Evolutionary conservation across 108 stramenopile species (phyloP), one percentile per base, ranked within the genome.

Genomic region (Asterionellopsis glacialis): DNA sequence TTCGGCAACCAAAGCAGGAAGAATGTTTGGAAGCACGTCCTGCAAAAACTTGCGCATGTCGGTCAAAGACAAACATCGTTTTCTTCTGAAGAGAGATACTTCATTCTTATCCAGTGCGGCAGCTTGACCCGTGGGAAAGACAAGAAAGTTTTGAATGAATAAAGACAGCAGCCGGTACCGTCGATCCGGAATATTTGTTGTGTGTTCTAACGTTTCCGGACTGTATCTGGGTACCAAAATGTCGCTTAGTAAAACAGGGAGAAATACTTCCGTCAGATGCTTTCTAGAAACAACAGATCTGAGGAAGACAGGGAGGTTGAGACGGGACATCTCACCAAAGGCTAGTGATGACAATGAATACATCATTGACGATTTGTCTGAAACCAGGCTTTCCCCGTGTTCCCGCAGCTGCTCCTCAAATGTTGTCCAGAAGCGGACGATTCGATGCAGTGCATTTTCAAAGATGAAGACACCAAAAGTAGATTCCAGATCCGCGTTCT

Each of bases 1-100:
- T 11, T 78, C 74, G 21, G 61, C 28, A 18, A 77, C 51, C 41
- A 82, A 57, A 39, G 74, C 65, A 11, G 65, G 45, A 11, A 78
- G 21, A 42, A 72, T 48, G 12, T 26, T 26, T 23, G 76, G 76
- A 14, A 76, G 61, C 21, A 25, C 38, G 15, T 33, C 54, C 44
- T 41, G 57, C 48, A 23, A 42, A 19, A 38, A 65, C 21, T 38
- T 27, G n/a, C n/a, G 15, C 3, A 52, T 11, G 50, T 26, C 48
- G 23, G 21, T 5, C 15, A 39, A 13, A 19, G 61, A 52, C 14
- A 52, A 26, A n/a, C 1, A 45, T 6, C 45, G 1, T 23, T 45
- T 28, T 21, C 47, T 19, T 16, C 47, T 48, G 9, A 48, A 1
- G 9, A 41, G 39, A 57, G 41, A 6, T 5, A 4, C 11, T 41